Conservation (phyloP, 2,329 filamentous ascomycete genomes). For the Aureobasidium sp. region DNA sequence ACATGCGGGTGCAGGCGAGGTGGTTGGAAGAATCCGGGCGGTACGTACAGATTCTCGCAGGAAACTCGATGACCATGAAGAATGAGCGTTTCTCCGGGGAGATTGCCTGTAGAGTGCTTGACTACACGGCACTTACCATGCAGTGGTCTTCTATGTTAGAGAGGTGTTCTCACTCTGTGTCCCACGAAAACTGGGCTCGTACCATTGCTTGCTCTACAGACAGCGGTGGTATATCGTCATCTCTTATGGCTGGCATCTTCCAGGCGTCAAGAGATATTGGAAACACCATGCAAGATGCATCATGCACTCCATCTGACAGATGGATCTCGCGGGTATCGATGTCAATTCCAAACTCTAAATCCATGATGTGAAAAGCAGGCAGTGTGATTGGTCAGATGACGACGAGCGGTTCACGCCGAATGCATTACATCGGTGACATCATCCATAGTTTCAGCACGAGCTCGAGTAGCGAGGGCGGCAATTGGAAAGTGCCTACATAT, state of each 20-base stretch:
- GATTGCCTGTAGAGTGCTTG: not conserved
- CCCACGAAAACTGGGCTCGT: not conserved
- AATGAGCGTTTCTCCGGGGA: not conserved
- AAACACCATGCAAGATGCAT: not conserved
- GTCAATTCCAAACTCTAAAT: constrained; percentile 1
- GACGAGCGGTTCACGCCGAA: not conserved
- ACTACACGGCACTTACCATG: not conserved
- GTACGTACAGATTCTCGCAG: not conserved
- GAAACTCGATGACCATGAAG: not conserved
- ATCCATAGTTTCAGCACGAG: not conserved
- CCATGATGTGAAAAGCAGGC: not conserved
- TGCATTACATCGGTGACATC: not conserved
- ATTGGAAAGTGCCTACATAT: not conserved
- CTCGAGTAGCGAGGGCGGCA: not conserved
- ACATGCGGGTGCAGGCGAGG: not conserved
- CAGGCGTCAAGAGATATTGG: not conserved
- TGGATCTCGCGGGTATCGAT: not conserved
- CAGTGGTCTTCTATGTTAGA: not conserved
- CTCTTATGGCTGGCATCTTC: not conserved
- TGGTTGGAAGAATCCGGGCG: not conserved
- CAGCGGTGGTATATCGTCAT: not conserved
- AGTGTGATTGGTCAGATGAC: not conserved
- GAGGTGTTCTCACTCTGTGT: not conserved
- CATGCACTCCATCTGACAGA: not conserved
- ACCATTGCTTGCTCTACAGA: not conserved